Evolutionary conservation across 345 rosid genomes (phyloP), one percentile per base, ranked within the genome.

Genomic region (Eucalyptus globulus): DNA sequence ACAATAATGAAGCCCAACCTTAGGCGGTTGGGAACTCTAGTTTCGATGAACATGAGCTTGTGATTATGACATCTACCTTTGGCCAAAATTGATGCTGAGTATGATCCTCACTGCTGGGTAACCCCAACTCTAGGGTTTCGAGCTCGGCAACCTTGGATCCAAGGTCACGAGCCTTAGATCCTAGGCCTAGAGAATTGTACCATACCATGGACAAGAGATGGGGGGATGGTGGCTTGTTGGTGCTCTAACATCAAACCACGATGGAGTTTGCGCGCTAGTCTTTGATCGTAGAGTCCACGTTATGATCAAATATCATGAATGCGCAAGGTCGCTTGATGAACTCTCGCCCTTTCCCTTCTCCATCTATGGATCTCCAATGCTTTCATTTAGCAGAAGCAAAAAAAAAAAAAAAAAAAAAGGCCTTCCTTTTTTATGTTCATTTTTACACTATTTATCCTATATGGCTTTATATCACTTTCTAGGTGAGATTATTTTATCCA

Each of bases 181-280:
- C 21, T 5, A n/a, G 37, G 76, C 9, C 40, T 14, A 65, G 19
- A 65, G 76, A 16, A 14, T n/a, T 40, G 43, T 40, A 40, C 5
- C 11, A 0, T 22, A 87, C 8, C 80, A 86, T 2, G 40, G 13
- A 22, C 13, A 2, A 60, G 31, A 6, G 31, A 60, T 3, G 31
- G 67, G 6, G 6, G 7, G n/a, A 60, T 0, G n/a, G 1, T 60
- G 31, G 67, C 67, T 11, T 3, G 14, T 26, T 0, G 8, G n/a
- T 26, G 31, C n/a, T 26, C 67, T 27, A 60, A 12, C 7, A 27
- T 26, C 58, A 26, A 60, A 26, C 67, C 67, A 60, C 4, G 2
- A 11, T 6, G 0, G 31, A 60, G 67, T 60, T 60, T 27, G n/a
- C 4, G 4, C 0, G 8, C 4, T 60, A 0, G 8, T 27, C 4